phyloP scores from a whole-genome alignment of 768 basidiomycete genomes.

The Leucosporidium yakuticum region DNA sequence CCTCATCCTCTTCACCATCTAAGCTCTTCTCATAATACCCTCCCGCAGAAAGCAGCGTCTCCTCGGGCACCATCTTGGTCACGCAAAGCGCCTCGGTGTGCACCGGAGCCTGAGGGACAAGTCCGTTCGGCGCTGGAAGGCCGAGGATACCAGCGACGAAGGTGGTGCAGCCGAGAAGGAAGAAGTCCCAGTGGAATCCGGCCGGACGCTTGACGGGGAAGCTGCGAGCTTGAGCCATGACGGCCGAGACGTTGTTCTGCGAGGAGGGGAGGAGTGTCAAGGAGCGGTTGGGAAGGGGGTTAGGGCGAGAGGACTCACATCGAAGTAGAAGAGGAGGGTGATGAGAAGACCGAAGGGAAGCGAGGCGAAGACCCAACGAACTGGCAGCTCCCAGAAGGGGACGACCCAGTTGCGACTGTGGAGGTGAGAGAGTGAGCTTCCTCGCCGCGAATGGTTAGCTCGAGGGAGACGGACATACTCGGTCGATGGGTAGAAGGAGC shows the following conservation, averaged over 20 bases:
- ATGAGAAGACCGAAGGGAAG: slow-evolving; percentile 81
- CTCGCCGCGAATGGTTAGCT: neutral
- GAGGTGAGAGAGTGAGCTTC: too few species aligned
- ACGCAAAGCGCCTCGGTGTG: slow-evolving; percentile 68
- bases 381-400: slow-evolving; percentile 77
- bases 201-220: slow-evolving; percentile 88
- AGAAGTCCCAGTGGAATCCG: slow-evolving; percentile 63
- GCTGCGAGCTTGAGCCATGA: slow-evolving; percentile 84
- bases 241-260: slow-evolving; percentile 56
- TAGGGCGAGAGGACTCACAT: slow-evolving; percentile 40
- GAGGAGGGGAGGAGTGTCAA: neutral
- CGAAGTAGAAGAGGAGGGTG: slow-evolving; percentile 91
- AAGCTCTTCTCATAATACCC: slow-evolving; percentile 35
- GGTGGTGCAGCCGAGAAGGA: slow-evolving; percentile 81
- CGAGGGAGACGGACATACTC: slow-evolving; percentile 6
- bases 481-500: slow-evolving; percentile 27
- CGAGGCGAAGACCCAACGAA: slow-evolving; percentile 82
- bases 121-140: slow-evolving; percentile 71
- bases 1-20: slow-evolving; percentile 19
- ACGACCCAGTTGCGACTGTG: slow-evolving; percentile 74
- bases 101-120: slow-evolving; percentile 67
- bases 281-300: neutral
- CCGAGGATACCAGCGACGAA: slow-evolving; percentile 74
- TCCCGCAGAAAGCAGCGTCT: slow-evolving; percentile 18
- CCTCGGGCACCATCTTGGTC: slow-evolving; percentile 23